Conservation (phyloP, 768 basidiomycete genomes). For the Suillus plorans region DNA sequence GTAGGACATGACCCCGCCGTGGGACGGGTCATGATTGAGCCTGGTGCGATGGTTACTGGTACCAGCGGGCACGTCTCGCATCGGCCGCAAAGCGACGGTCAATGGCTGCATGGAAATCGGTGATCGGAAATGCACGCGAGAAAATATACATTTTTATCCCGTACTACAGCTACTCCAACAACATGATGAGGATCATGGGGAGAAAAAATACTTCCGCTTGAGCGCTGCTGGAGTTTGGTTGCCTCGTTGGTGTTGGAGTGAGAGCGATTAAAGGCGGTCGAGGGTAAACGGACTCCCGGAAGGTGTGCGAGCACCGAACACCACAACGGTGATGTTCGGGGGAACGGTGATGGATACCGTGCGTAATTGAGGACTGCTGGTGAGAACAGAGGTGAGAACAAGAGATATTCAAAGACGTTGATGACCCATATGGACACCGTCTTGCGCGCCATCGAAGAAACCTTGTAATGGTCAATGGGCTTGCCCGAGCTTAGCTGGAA, state of each 20-base stretch:
- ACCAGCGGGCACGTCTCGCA: neutral
- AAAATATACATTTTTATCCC: neutral
- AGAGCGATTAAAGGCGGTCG: neutral
- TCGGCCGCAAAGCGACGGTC: neutral
- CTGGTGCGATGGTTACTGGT: neutral
- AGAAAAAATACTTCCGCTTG: neutral
- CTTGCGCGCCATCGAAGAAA: neutral
- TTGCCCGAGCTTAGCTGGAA: neutral
- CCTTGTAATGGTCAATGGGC: neutral
- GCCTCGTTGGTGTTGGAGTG: neutral
- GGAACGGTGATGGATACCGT: neutral
- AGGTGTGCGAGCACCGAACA: neutral
- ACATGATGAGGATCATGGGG: neutral
- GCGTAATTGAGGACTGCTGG: neutral
- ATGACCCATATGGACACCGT: neutral
- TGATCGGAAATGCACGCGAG: neutral
- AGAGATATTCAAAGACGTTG: too few relatives aligned
- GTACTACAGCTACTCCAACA: neutral
- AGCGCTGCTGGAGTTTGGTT: neutral
- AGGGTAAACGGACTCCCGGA: neutral
- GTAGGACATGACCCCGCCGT: neutral
- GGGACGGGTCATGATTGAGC: neutral
- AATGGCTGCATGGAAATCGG: neutral
- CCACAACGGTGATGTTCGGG: neutral
- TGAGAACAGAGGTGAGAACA: neutral